Evolutionary conservation across 1,284 basidiomycete species (phyloP).

Genomic region (Sanghuangporus baumii): DNA sequence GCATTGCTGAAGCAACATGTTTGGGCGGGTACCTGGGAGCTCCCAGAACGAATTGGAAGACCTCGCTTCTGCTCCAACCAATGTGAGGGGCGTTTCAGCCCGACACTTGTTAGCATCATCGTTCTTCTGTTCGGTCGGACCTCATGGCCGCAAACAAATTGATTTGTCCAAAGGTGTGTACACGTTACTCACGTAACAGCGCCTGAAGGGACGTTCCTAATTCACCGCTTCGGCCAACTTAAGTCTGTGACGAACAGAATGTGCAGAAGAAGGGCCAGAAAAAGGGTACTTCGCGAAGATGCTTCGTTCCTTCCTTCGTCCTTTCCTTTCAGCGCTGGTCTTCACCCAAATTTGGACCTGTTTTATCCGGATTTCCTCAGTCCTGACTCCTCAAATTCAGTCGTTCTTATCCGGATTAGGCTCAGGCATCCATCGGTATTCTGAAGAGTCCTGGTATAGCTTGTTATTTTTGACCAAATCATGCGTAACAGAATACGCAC

Average conservation of each 20-base stretch:
- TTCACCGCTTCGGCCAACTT: slow-evolving; percentile 25
- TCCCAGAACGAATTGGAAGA: background rate
- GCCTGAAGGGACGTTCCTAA: slow-evolving; percentile 21
- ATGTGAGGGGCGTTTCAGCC: background rate
- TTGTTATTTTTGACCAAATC: background rate
- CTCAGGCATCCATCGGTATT: too few relatives aligned
- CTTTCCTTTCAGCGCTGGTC: background rate
- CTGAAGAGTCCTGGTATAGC: background rate
- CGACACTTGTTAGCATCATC: background rate
- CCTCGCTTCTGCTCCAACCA: background rate
- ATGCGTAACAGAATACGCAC: background rate
- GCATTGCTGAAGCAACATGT: too few relatives aligned
- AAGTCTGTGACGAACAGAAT: slow-evolving; percentile 40
- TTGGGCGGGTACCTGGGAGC: background rate
- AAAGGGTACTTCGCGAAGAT: background rate
- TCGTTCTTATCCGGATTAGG: too few relatives aligned
- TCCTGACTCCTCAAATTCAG: too few relatives aligned
- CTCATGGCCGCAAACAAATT: background rate
- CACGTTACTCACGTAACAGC: background rate
- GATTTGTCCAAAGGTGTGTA: background rate
- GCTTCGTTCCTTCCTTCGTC: background rate
- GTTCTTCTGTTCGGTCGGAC: background rate
- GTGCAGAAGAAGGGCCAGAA: slow-evolving; percentile 28
- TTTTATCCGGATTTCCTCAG: too few relatives aligned
- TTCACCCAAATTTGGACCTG: too few relatives aligned